These are phyloP conservation scores for Alectoria sarmentosa DNA, from an alignment of 495 filamentous ascomycete genomes.

Conservation along the genomic window DNA sequence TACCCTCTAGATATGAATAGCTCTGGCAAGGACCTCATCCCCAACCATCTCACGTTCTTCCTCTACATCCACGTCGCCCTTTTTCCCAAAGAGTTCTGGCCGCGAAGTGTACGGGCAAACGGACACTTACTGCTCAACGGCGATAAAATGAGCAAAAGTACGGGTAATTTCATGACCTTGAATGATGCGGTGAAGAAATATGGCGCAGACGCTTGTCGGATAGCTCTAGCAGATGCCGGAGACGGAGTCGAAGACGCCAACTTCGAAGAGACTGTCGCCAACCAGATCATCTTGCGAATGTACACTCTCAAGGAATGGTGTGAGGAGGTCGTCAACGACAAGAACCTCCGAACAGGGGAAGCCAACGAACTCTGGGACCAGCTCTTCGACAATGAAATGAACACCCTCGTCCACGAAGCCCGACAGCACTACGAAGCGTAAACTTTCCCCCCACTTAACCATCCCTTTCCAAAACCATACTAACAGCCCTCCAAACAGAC, in stretches of 20 bases:
- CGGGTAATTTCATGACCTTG: constrained; percentile 92
- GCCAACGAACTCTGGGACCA: constrained; percentile 77
- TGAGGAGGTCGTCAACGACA: constrained; percentile 70
- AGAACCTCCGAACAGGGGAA: constrained; percentile 58
- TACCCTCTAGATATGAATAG: constrained; percentile 85
- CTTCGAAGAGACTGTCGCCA: constrained; percentile 91
- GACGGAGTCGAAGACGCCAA: constrained; percentile 95
- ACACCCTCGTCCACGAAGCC: constrained; percentile 68
- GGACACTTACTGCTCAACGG: constrained; percentile 92
- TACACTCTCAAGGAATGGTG: constrained; percentile 88
- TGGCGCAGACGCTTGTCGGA: constrained; percentile 84
- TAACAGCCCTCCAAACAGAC: constrained; percentile 38
- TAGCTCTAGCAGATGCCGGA: constrained; percentile 90
- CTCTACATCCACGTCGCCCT: constrained; percentile 91
- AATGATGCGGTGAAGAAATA: constrained; percentile 83
- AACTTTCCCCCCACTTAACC: constrained; percentile 22
- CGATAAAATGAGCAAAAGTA: constrained; percentile 94
- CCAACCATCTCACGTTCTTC: constrained; percentile 92
- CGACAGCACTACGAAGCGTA: constrained; percentile 66
- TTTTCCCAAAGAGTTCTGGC: constrained; percentile 83
- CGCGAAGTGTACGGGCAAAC: constrained; percentile 73
- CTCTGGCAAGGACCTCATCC: constrained; percentile 81
- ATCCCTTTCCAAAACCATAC: constrained; percentile 7
- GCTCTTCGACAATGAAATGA: constrained; percentile 91
- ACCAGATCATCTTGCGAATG: constrained; percentile 80